Base-by-base conservation (phyloP, 169 alveolate genomes). In the Plasmodium coatneyi region DNA sequence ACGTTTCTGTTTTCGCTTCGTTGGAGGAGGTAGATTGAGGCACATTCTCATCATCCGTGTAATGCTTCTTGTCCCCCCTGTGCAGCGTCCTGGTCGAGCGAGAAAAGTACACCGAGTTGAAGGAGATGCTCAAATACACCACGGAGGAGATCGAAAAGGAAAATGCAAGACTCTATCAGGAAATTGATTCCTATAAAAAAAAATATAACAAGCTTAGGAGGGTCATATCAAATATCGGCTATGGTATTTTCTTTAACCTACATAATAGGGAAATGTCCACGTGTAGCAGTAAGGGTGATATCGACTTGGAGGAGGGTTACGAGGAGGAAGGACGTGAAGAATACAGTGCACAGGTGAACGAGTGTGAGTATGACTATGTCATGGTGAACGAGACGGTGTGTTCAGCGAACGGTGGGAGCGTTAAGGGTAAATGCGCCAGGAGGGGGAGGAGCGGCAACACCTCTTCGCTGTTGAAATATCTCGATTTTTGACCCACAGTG, bases 141-240 rank as follows among this genome's bases (percentile, higher is more conserved):
- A 90, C 95, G 1, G 90, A 80, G 52, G 95, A 90, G 22, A 90
- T 90, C 52, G 95, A 90, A 71, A 90, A 90, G 46, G 95, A 90
- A 39, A 90, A 90, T 32, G 49, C 49, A 12, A 90, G 74, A 43
- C 74, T 90, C 52, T 90, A 90, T 76, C 84, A 90, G 28, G 95
- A 90, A 80, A 70, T 90, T 71, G 52, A 78, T 90, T 41, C 56
- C n/a, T 90, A 70, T 25, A 90, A 90, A 71, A 41, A 80, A 39
- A 90, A 90, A 70, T 90, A 90, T 54, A 80, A 46, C 60, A 66
- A 81, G 70, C 74, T 90, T 49, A 43, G 56, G 74, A 81, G 92
- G 71, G 34, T 41, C 6, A 90, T 90, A 80, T 90, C 95, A n/a
- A 90, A 90, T 78, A 90, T 90, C 19, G 95, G 95, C 5, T 90